phyloP scores from a whole-genome alignment of 2,329 filamentous ascomycete species.

The Aspergillus fijiensis region DNA sequence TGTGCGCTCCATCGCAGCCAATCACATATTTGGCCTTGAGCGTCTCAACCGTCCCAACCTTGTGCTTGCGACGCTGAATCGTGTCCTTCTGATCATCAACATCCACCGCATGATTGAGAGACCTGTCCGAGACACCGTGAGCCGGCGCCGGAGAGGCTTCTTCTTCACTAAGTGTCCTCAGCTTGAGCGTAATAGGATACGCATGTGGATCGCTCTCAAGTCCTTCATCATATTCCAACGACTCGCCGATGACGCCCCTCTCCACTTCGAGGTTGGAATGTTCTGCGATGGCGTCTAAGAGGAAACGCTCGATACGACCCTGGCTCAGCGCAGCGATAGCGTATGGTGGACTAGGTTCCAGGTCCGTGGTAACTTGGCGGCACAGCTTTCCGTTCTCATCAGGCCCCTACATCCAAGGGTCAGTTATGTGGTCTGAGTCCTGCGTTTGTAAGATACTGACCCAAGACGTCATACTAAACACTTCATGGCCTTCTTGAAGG shows the following conservation, averaged over 20 bases:
- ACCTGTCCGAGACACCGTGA: slow-evolving; percentile 49
- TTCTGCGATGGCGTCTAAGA: slow-evolving; percentile 60
- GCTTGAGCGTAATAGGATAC: slow-evolving; percentile 61
- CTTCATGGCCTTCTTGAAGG: slow-evolving; percentile 66
- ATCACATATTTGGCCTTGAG: slow-evolving; percentile 62
- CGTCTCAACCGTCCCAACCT: slow-evolving; percentile 31
- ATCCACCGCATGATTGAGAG: slow-evolving; percentile 61
- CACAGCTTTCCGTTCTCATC: slow-evolving; percentile 57
- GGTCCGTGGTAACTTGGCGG: slow-evolving; percentile 59
- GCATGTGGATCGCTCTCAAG: slow-evolving; percentile 49
- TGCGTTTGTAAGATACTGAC: slow-evolving; percentile 3
- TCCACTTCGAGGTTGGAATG: slow-evolving; percentile 58
- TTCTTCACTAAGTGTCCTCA: slow-evolving; percentile 59
- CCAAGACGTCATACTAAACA: slow-evolving; percentile 62
- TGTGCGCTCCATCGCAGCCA: slow-evolving; percentile 66
- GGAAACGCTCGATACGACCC: slow-evolving; percentile 67
- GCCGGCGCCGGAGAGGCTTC: slow-evolving; percentile 47
- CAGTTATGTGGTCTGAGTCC: not conserved
- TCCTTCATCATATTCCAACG: slow-evolving; percentile 54
- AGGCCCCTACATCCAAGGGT: not conserved
- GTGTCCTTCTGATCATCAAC: slow-evolving; percentile 59
- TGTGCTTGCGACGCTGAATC: slow-evolving; percentile 25
- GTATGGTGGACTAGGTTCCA: slow-evolving; percentile 56
- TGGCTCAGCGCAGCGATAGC: slow-evolving; percentile 67
- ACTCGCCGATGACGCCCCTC: slow-evolving; percentile 58